Conservation (phyloP, 2,329 filamentous ascomycete species). For the Teratosphaeria viscida region DNA sequence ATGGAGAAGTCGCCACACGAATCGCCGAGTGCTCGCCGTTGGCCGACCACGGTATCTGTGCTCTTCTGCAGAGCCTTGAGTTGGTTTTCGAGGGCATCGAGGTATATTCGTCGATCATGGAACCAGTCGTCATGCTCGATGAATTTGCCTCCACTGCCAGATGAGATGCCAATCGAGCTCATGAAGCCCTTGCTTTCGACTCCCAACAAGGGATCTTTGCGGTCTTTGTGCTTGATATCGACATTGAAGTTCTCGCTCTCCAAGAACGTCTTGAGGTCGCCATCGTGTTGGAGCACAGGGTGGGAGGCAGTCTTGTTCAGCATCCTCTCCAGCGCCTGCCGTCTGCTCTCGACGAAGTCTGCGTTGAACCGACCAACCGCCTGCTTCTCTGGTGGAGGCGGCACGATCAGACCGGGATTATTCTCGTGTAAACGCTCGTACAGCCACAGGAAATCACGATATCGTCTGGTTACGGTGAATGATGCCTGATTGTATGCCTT, state of each 20-base stretch:
- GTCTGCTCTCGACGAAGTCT: conserved; percentile 88
- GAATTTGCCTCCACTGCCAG: conserved; percentile 67
- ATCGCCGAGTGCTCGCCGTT: conserved; percentile 88
- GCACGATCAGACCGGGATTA: conserved; percentile 89
- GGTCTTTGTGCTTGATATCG: conserved; percentile 95
- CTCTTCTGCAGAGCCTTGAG: conserved; percentile 77
- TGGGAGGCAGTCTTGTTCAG: conserved; percentile 90
- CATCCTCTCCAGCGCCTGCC: conserved; percentile 92
- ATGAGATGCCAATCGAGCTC: conserved; percentile 49
- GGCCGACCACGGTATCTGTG: conserved; percentile 82
- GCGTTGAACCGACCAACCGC: conserved; percentile 91
- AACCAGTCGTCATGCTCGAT: conserved; percentile 99
- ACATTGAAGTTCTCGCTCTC: conserved; percentile 94
- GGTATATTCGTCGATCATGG: conserved; percentile 87
- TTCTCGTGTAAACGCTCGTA: conserved; percentile 91
- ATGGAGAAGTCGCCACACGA: conserved; percentile 87
- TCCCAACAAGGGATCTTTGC: conserved; percentile 64
- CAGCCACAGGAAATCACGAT: conserved; percentile 95
- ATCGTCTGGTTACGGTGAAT: conserved; percentile 86
- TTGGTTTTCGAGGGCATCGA: conserved; percentile 87
- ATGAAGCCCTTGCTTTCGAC: conserved; percentile 85
- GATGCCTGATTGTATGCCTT: conserved; percentile 78
- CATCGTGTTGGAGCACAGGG: conserved; percentile 82
- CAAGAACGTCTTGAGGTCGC: conserved; percentile 88
- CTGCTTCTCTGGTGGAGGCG: conserved; percentile 94